phyloP scores from a whole-genome alignment of 2,329 filamentous ascomycete genomes.

The Clonostachys sp. region DNA sequence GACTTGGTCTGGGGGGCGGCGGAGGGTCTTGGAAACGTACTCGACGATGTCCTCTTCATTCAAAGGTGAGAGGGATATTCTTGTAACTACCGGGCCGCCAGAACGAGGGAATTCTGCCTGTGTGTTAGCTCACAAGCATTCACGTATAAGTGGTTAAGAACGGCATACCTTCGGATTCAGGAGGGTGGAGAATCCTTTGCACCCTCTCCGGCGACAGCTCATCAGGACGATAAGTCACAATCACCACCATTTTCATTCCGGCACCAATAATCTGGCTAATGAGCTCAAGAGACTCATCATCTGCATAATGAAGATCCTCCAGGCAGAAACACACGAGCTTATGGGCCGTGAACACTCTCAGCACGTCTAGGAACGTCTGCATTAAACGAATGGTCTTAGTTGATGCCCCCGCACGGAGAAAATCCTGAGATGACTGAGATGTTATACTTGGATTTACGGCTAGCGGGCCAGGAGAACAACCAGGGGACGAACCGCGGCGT shows the following conservation, averaged over 20 bases:
- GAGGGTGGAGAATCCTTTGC: conserved; percentile 47
- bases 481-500: conserved; percentile 45
- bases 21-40: conserved; percentile 79
- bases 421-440: conserved; percentile 53
- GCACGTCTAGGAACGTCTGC: conserved; percentile 82
- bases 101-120: conserved; percentile 20
- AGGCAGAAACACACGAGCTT: conserved; percentile 86
- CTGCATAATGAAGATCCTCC: conserved; percentile 87
- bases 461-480: conserved; percentile 30
- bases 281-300: conserved; percentile 80
- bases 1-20: conserved; percentile 66
- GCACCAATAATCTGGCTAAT: conserved; percentile 75
- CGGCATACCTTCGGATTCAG: conserved; percentile 43
- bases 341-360: conserved; percentile 75
- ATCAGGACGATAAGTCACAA: conserved; percentile 71
- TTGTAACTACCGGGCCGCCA: conserved; percentile 57
- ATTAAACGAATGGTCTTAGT: conserved; percentile 71
- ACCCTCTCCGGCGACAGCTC: conserved; percentile 55
- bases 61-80: conserved; percentile 68
- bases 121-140: too few species aligned
- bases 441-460: conserved; percentile 30
- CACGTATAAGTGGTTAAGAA: too few species aligned
- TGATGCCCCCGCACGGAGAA: conserved; percentile 51
- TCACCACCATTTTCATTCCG: conserved; percentile 75
- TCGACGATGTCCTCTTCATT: conserved; percentile 74